These are phyloP conservation scores for Earliella scabrosa DNA, from an alignment of 1,284 basidiomycete species.

Conservation along the genomic window DNA sequence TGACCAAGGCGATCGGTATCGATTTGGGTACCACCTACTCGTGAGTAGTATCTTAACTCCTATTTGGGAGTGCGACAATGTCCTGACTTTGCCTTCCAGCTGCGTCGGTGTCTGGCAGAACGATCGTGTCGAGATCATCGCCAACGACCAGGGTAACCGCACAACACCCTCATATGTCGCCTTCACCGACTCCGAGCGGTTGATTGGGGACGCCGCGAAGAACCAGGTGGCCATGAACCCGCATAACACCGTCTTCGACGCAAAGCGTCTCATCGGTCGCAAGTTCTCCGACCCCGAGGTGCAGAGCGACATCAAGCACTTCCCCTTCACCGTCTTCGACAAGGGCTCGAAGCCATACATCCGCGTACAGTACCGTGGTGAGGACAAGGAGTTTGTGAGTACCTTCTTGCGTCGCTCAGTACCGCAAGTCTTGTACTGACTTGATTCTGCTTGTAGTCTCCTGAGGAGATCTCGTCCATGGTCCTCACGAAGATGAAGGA, in stretches of 20 bases:
- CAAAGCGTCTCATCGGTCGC: conserved; percentile 93
- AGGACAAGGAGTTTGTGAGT: conserved; percentile 91
- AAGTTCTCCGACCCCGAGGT: conserved; percentile 88
- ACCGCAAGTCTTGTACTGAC: conserved; percentile 10
- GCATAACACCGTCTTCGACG: conserved; percentile 94
- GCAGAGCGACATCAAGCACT: conserved; percentile 94
- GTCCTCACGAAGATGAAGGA: conserved; percentile 98
- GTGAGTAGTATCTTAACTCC: conserved; percentile 54
- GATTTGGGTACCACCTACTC: conserved; percentile 92
- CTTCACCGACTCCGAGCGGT: conserved; percentile 96
- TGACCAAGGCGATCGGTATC: conserved; percentile 89
- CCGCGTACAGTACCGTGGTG: conserved; percentile 88
- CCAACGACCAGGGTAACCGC: conserved; percentile 99
- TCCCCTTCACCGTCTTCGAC: conserved; percentile 90
- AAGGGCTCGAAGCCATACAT: conserved; percentile 90
- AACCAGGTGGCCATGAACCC: conserved; percentile 98
- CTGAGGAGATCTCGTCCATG: conserved; percentile 98
- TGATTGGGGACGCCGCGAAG: conserved; percentile 99
- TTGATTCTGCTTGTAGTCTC: conserved; percentile 59
- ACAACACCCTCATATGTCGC: conserved; percentile 99
- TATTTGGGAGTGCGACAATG: background rate
- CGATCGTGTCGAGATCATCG: conserved; percentile 97
- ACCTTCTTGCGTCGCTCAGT: background rate
- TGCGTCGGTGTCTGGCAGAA: conserved; percentile 98
- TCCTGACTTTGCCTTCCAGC: conserved; percentile 41